Evolutionary conservation across 331 rosid species (phyloP).

Genomic region (Ulmus americana): DNA sequence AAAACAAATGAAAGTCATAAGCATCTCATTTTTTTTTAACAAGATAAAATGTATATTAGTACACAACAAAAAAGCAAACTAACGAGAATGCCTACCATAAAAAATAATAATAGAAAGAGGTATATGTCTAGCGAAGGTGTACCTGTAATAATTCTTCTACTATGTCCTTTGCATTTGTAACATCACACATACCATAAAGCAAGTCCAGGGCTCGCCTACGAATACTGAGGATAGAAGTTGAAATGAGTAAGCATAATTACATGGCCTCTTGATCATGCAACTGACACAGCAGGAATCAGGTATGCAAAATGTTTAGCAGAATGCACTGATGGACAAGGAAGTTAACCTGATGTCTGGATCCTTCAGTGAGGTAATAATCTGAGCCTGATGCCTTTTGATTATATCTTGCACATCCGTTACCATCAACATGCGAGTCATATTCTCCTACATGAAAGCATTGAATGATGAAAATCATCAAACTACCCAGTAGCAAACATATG

Average conservation of each 20-base stretch:
- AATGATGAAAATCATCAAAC: conserved; percentile 17
- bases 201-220: conserved; percentile 99
- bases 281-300: background rate
- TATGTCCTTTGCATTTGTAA: conserved; percentile 97
- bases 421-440: conserved; percentile 97
- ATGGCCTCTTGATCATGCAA: background rate
- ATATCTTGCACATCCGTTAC: conserved; percentile 98
- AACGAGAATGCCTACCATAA: conserved; percentile 3
- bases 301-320: conserved; percentile 25
- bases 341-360: conserved; percentile 97
- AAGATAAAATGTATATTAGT: conserved; percentile 18
- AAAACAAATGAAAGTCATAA: conserved; percentile 34
- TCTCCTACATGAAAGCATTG: conserved; percentile 67
- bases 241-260: conserved; percentile 25
- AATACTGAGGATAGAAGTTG: conserved; percentile 50
- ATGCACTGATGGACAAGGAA: conserved; percentile 1
- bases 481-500: conserved; percentile 13
- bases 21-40: conserved; percentile 15
- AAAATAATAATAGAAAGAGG: conserved; percentile 1
- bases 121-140: conserved; percentile 22
- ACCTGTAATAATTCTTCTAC: conserved; percentile 98
- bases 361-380: conserved; percentile 93
- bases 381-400: conserved; percentile 97
- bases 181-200: conserved; percentile 99
- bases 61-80: background rate